phyloP scores from a whole-genome alignment of 140 eudicot species.

The Bidens hawaiensis region DNA sequence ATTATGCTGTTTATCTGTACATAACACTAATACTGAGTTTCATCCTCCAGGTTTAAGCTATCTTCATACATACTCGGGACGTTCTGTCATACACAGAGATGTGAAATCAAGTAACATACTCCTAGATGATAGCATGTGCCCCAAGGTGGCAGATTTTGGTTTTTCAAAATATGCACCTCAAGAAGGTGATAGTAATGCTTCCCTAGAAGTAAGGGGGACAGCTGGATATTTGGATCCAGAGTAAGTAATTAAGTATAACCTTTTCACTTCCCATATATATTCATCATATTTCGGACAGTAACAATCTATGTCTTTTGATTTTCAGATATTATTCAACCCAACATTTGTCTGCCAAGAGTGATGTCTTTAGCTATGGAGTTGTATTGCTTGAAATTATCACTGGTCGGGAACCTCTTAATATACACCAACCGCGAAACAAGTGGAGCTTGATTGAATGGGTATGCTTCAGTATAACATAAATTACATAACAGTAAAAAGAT shows the following conservation, averaged over 20 bases:
- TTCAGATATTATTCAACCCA: conserved; percentile 84
- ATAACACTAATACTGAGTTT: conserved; percentile 12
- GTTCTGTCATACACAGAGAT: conserved; percentile 71
- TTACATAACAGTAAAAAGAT: no score
- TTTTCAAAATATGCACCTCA: no score
- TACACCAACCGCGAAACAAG: conserved; percentile 65
- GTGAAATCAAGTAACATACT: conserved; percentile 90
- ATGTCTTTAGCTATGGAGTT: conserved; percentile 87
- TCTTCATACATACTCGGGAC: conserved; percentile 71
- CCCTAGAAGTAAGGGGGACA: conserved; percentile 86
- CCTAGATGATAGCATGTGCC: conserved; percentile 74
- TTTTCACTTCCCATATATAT: background rate
- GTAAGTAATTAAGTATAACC: conserved; percentile 40
- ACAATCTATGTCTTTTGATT: conserved; percentile 3
- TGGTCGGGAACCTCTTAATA: conserved; percentile 78
- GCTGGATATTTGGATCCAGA: conserved; percentile 96
- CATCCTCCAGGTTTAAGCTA: conserved; percentile 56
- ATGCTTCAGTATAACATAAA: conserved; percentile 25
- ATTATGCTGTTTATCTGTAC: no score
- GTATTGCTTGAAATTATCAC: conserved; percentile 80
- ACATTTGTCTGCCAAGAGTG: conserved; percentile 77
- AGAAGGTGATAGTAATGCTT: conserved; percentile 81
- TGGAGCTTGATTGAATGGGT: conserved; percentile 97
- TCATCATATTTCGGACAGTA: background rate
- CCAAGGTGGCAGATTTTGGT: conserved; percentile 90